Conservation (phyloP, 345 rosid genomes). For the Gossypium turneri region DNA sequence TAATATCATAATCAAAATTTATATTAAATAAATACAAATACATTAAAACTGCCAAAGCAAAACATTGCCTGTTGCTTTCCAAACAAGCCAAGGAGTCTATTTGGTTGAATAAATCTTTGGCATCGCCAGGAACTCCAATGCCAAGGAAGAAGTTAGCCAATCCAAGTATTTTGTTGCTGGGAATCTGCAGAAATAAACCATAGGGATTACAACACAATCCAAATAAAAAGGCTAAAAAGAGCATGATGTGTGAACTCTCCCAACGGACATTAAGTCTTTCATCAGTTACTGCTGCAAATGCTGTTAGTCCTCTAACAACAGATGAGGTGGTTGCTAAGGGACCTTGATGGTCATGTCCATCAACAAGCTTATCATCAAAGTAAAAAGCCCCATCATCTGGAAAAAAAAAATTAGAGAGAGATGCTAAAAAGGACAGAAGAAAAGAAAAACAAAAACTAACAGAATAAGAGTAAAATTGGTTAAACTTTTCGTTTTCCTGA, state of each 20-base stretch:
- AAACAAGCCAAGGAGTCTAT: constrained; percentile 74
- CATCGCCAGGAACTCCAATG: constrained; percentile 85
- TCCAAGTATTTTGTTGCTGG: constrained; percentile 71
- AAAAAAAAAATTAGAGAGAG: neutral
- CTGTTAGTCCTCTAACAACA: constrained; percentile 73
- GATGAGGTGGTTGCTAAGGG: constrained; percentile 78
- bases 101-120: constrained; percentile 79
- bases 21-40: neutral
- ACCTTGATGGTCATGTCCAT: constrained; percentile 45
- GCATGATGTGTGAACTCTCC: constrained; percentile 1
- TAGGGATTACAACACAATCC: constrained; percentile 15
- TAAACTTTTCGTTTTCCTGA: neutral
- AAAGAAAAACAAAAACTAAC: neutral
- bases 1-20: neutral
- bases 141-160: constrained; percentile 85
- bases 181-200: constrained; percentile 57
- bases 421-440: neutral
- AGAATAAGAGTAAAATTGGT: neutral
- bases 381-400: constrained; percentile 80
- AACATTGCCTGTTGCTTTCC: constrained; percentile 73
- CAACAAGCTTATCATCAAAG: constrained; percentile 68
- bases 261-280: constrained; percentile 57
- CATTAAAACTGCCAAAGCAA: constrained; percentile 2
- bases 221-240: constrained; percentile 8
- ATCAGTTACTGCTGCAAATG: constrained; percentile 58